Conservation (phyloP, 1,284 basidiomycete genomes). For the Cutaneotrichosporon dermatis region DNA sequence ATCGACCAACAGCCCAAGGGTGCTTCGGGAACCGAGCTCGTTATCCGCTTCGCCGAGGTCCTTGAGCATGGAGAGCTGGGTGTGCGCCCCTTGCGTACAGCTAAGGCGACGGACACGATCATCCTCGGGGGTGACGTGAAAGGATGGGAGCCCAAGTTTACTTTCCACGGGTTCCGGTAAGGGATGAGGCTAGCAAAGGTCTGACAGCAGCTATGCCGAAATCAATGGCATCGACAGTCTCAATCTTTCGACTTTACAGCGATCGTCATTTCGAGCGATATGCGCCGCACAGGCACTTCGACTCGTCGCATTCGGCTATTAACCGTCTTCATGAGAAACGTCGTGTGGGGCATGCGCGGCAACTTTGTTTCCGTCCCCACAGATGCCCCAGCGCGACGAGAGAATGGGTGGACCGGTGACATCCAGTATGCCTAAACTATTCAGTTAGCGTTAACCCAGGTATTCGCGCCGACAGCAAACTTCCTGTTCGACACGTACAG, state of each 20-base stretch:
- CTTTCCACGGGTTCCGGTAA: conserved; percentile 40
- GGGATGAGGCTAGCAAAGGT: background rate
- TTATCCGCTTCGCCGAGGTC: conserved; percentile 34
- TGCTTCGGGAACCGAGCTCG: background rate
- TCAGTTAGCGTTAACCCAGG: too few relatives aligned
- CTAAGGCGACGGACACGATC: conserved; percentile 22
- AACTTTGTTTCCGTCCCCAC: conserved; percentile 39
- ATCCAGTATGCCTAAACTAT: too few relatives aligned
- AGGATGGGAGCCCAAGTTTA: conserved; percentile 37
- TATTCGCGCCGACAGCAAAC: too few relatives aligned
- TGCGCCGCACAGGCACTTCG: conserved; percentile 27
- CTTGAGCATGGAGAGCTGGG: conserved; percentile 37
- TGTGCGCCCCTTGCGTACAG: conserved; percentile 26
- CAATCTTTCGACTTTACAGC: conserved; percentile 15
- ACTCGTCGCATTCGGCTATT: conserved; percentile 28
- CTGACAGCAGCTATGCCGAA: conserved; percentile 16
- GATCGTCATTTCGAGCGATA: conserved; percentile 28
- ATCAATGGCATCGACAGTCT: conserved; percentile 4
- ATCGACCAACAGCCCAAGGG: conserved; percentile 16
- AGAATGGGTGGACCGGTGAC: too few relatives aligned
- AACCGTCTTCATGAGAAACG: conserved; percentile 35
- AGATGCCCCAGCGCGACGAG: conserved; percentile 35
- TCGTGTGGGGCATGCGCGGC: conserved; percentile 29
- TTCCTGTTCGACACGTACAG: too few relatives aligned
- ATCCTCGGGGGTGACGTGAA: conserved; percentile 18